Evolutionary conservation across 768 basidiomycete species (phyloP).

Genomic region (Suillus variegatus): DNA sequence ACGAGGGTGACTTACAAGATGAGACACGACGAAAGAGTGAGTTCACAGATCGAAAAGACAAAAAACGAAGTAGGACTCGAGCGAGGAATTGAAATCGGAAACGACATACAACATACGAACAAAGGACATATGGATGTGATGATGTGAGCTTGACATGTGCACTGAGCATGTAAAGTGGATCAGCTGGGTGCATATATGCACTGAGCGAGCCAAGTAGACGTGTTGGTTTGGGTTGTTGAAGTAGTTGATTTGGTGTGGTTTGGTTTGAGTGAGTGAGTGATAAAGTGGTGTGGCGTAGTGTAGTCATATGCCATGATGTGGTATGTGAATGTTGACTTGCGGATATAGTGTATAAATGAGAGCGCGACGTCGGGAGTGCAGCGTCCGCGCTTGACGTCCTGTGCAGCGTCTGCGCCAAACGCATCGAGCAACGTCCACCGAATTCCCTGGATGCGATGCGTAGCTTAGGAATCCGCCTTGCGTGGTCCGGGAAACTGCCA

Average conservation of each 20-base stretch:
- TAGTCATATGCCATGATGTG: slow-evolving; percentile 5
- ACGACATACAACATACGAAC: background rate
- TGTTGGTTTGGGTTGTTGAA: background rate
- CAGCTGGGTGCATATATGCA: background rate
- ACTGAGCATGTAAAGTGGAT: background rate
- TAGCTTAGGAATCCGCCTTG: background rate
- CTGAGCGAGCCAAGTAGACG: background rate
- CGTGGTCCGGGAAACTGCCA: background rate
- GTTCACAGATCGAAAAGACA: background rate
- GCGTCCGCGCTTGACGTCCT: background rate
- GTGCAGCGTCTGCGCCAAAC: background rate
- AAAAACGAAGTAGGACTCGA: background rate
- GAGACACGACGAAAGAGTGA: background rate
- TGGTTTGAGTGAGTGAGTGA: background rate
- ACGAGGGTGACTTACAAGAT: background rate
- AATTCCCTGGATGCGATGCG: background rate
- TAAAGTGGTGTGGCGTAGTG: background rate
- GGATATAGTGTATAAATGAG: slow-evolving; percentile 3
- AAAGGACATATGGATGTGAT: background rate
- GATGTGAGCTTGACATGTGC: background rate
- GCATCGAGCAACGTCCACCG: background rate
- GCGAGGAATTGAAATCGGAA: background rate
- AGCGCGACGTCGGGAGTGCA: background rate
- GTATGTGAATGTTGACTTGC: background rate
- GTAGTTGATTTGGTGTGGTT: background rate